Evolutionary conservation across 2,329 filamentous ascomycete genomes (phyloP).

Genomic region (Microdochium nivale): DNA sequence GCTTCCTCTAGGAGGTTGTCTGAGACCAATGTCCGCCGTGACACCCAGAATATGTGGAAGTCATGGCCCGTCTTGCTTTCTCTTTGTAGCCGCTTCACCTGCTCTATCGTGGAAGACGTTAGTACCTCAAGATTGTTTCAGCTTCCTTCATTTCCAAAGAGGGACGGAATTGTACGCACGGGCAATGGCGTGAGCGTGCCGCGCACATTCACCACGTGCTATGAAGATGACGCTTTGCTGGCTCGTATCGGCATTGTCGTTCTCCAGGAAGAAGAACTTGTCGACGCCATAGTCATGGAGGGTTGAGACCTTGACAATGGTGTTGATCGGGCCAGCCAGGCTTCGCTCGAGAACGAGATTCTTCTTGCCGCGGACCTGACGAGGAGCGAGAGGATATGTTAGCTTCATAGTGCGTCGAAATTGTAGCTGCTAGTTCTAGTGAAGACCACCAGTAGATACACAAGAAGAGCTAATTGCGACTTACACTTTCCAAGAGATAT

Average conservation of each 20-base stretch:
- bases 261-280: slow-evolving; percentile 94
- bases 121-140: not conserved
- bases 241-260: slow-evolving; percentile 86
- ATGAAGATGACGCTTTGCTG: slow-evolving; percentile 95
- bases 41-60: slow-evolving; percentile 94
- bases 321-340: slow-evolving; percentile 79
- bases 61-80: slow-evolving; percentile 89
- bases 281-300: slow-evolving; percentile 96
- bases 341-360: slow-evolving; percentile 90
- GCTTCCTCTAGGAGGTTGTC: slow-evolving; percentile 88
- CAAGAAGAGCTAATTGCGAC: slow-evolving; percentile 29
- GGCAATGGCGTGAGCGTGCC: slow-evolving; percentile 76
- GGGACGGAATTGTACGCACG: slow-evolving; percentile 47
- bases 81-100: slow-evolving; percentile 82
- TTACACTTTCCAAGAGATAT: slow-evolving; percentile 87
- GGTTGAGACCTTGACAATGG: slow-evolving; percentile 91
- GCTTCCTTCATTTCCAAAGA: not conserved
- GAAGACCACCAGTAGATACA: too few relatives aligned
- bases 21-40: slow-evolving; percentile 81
- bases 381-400: slow-evolving; percentile 4
- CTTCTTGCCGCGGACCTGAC: slow-evolving; percentile 94
- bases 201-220: slow-evolving; percentile 80
- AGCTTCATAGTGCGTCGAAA: slow-evolving; percentile 5
- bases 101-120: slow-evolving; percentile 46
- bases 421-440: too few relatives aligned